Base-by-base conservation (phyloP, 179 eudicot genomes). In the Beta lomatogona region DNA sequence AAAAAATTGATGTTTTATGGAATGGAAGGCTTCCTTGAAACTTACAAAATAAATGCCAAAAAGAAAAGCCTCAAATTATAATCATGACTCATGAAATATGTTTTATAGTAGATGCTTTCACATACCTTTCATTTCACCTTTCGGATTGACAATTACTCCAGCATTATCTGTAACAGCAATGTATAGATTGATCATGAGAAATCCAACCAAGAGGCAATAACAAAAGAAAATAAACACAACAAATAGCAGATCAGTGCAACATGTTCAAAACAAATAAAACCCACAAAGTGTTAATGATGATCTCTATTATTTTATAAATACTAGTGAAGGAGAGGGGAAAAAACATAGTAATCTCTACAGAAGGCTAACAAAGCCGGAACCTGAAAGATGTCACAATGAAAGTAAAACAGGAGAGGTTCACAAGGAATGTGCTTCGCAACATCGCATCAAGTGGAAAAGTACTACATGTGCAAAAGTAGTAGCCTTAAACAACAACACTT, bases 91-190 rank as follows among this genome's bases (percentile, higher is more conserved):
- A 36, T 67, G 4, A 15, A 67, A 16, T 14, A n/a, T n/a, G n/a
- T n/a, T n/a, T n/a, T 3, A 71, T 3, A 16, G 12, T 53, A 28
- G 46, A 7, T 21, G 21, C 4, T 52, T 14, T 57, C 10, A 68
- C 2, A 45, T 84, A 87, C 89, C 89, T 82, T 87, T 87, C 89
- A 87, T 87, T 77, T 87, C 89, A 77, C 89, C 89, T 84, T 87
- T 87, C 9, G 89, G 89, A 71, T 87, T 87, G 76, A 87, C 89
- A 77, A 87, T 87, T 9, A 87, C 89, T 61, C 89, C 89, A 79
- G 89, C 89, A 80, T 87, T 87, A 78, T 87, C 89, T 87, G 84
- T 57, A 68, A 79, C 71, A 66, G 28, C 28, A 25, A 25, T 28
- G 15, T 66, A 55, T 15, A 31, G n/a, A 11, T 25, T 9, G n/a